Evolutionary conservation across 139 green algal genomes (phyloP).

Genomic region (Ettlia oleoabundans): DNA sequence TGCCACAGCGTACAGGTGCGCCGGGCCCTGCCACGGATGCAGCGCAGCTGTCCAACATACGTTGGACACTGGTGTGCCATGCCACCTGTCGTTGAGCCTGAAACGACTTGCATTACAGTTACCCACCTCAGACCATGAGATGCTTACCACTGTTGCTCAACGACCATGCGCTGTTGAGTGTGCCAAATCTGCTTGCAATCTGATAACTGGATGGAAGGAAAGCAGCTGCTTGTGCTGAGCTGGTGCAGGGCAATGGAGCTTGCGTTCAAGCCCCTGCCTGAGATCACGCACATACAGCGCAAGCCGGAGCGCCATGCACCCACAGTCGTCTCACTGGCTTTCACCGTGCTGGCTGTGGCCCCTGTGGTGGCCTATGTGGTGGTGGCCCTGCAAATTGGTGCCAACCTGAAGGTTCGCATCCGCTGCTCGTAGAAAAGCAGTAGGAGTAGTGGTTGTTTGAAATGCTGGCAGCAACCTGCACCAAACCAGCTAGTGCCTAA

Average conservation of each 20-base stretch:
- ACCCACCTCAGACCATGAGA: too few species aligned
- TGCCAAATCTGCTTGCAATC: too few species aligned
- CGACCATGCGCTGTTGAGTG: too few species aligned
- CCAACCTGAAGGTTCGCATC: conserved; percentile 42
- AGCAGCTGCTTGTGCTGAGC: too few species aligned
- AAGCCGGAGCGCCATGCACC: conserved; percentile 19
- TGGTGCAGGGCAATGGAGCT: neutral
- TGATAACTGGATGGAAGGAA: too few species aligned
- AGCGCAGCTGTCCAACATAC: too few species aligned
- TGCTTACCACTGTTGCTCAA: too few species aligned
- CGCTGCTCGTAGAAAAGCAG: too few species aligned
- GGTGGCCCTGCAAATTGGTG: neutral
- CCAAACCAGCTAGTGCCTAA: neutral
- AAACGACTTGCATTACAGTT: too few species aligned
- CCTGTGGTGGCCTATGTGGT: conserved; percentile 12
- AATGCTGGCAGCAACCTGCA: neutral
- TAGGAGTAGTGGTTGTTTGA: too few species aligned
- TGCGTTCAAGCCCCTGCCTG: conserved; percentile 1
- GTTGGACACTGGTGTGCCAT: too few species aligned
- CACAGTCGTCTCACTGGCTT: conserved; percentile 11
- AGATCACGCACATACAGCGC: conserved; percentile 30
- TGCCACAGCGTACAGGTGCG: neutral
- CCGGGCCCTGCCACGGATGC: neutral
- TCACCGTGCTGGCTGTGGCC: neutral
- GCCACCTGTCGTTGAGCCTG: too few species aligned